A percentile compares a stretch with the other conserved stretches of the same genome.
Evolutionary conservation across 306 rosid species (phyloP).

Genomic region (Citrullus mucosospermus): DNA sequence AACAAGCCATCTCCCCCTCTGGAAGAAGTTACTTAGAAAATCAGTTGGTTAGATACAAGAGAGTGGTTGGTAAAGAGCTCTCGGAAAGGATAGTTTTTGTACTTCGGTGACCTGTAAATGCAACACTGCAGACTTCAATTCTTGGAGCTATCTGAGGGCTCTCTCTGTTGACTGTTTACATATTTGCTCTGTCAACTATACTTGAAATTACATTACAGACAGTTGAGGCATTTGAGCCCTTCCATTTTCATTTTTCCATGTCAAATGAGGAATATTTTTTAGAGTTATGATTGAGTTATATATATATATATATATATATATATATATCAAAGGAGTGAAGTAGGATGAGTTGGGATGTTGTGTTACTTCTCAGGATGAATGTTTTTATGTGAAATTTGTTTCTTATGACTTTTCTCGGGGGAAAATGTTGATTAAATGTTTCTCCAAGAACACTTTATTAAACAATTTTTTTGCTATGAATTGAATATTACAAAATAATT

Average conservation of each 20-base stretch:
- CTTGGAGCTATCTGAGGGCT: background rate
- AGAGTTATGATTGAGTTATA: background rate
- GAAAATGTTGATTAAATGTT: background rate
- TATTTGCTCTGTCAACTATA: background rate
- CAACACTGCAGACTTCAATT: background rate
- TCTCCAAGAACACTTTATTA: background rate
- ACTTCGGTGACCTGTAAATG: conserved; percentile 19
- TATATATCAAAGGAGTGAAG: background rate
- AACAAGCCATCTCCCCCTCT: conserved; percentile 20
- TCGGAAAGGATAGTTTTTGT: conserved; percentile 58
- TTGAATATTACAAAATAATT: background rate
- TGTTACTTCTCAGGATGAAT: background rate
- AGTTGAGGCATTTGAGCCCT: background rate
- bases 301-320: too few relatives aligned
- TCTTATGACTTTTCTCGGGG: background rate
- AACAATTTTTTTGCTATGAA: background rate
- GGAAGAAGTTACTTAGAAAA: conserved; percentile 38
- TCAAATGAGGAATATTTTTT: background rate
- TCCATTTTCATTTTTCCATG: background rate
- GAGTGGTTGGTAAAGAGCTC: conserved; percentile 54
- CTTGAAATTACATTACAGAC: background rate
- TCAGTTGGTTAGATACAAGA: conserved; percentile 50
- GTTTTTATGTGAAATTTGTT: background rate
- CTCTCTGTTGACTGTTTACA: background rate
- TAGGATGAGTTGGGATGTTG: background rate